Base-by-base conservation (phyloP, 371 early-diverging fungal genomes). In the Circinella umbellata region DNA sequence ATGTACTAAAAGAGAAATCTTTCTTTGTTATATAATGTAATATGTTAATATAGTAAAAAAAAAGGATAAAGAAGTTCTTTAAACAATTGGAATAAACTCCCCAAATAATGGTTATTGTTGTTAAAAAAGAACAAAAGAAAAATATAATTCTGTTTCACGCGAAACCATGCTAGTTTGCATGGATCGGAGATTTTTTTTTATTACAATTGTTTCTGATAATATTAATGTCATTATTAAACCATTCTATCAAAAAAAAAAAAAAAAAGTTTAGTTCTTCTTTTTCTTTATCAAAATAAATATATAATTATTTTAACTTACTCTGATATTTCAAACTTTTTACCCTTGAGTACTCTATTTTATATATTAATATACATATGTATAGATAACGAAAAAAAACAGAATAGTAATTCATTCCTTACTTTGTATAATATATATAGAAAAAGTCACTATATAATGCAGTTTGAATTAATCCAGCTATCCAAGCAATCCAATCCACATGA, bases 381-480 rank as follows among this genome's bases (percentile, higher is more conserved):
- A 1, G 47, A 49, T n/a, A n/a, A n/a, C n/a, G 34, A 36, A 53
- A 17, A 37, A 38, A 36, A 69, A 54, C 0, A n/a, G 7, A 20
- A 8, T 54, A n/a, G n/a, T n/a, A 4, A 27, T 11, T 34, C 5
- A 34, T 42, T 11, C 5, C 57, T 57, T 85, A 93, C 94, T 89
- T 93, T 70, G 92, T 93, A 71, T 96, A 94, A 84, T 99, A 99
- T 51, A 99, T 91, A 70, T 95, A 96, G 85, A 99, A 99, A 79
- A 99, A 99, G 83, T 99, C 99, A 73, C 89, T 88, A 80, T 99
- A 99, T 2, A 99, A 81, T 14, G 91, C 93, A 0, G 99, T 98
- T 80, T 99, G 99, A 27, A 99, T 82, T 17, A 96, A 70, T 57
- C 99, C 98, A 6, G 97, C 90, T 11, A 95, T 70, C 71, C 95